Evolutionary conservation across 2,329 filamentous ascomycete genomes (phyloP), one percentile per base, ranked within the genome.

Genomic region (Neocucurbitaria cava): DNA sequence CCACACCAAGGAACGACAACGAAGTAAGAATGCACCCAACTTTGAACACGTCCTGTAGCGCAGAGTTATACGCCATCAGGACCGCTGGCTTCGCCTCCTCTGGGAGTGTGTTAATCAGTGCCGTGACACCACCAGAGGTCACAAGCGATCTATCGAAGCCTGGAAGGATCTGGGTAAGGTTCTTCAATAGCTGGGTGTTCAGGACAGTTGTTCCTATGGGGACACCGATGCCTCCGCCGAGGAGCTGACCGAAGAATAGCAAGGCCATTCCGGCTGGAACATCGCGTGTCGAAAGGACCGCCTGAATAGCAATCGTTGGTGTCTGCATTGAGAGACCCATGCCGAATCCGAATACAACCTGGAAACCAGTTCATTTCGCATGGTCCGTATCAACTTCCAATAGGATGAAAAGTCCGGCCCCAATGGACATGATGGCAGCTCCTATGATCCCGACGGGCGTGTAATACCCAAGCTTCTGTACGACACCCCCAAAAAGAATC

Each of bases 161-260:
- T 21, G 57, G 47, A 13, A 66, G 47, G 10, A 66, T 36, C 1
- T 30, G 20, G 21, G 38, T 47, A 13, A 64, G 38, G 17, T 46
- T 50, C 20, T 57, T 36, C 0, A 62, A 43, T 7, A 69, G 45
- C 13, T 42, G 28, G 45, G 49, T 49, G 2, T 46, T 41, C 24
- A 69, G 55, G 2, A 64, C 42, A 58, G 76, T 80, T 57, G 79
- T 76, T 4, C 69, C 77, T 15, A 78, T 75, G 3, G 72, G 70
- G 40, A 79, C 68, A 60, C 78, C 78, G 15, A 80, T 63, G 1
- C 76, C 72, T 35, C 77, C 77, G n/a, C 78, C 78, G 2, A 80
- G 61, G 3, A 74, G 76, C 56, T 79, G 77, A 7, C 60, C 58
- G 59, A 79, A 77, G 62, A 79, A 75, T 56, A 79, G 72, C n/a